Percentiles rank a stretch among this genome's conserved stretches.
Conservation (phyloP, 176 grass and related monocot genomes). For the Triticum turgidum region DNA sequence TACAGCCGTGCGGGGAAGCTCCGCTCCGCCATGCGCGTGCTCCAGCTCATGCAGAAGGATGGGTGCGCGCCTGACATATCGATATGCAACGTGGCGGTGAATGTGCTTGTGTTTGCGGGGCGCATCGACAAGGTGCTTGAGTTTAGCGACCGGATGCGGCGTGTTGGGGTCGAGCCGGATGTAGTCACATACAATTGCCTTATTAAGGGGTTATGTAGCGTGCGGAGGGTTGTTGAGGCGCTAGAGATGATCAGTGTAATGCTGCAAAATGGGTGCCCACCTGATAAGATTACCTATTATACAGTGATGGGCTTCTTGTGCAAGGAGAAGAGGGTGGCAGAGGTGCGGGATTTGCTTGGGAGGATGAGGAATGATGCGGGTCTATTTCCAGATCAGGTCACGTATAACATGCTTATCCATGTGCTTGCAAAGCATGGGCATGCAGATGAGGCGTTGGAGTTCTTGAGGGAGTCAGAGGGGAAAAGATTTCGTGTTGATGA, state of each 20-base stretch:
- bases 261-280: slow-evolving; percentile 51
- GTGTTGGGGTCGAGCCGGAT: slow-evolving; percentile 46
- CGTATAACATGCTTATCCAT: slow-evolving; percentile 80
- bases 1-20: slow-evolving; percentile 86
- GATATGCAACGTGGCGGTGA: slow-evolving; percentile 69
- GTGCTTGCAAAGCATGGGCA: slow-evolving; percentile 80
- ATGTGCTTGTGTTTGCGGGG: slow-evolving; percentile 70
- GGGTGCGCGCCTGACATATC: slow-evolving; percentile 60
- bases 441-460: slow-evolving; percentile 75
- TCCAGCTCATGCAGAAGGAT: slow-evolving; percentile 92
- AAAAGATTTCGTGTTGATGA: slow-evolving; percentile 73
- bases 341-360: slow-evolving; percentile 57
- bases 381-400: slow-evolving; percentile 79
- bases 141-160: slow-evolving; percentile 68
- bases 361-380: slow-evolving; percentile 64
- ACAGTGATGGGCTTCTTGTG: slow-evolving; percentile 87
- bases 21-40: slow-evolving; percentile 82
- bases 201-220: slow-evolving; percentile 77
- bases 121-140: slow-evolving; percentile 62
- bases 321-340: slow-evolving; percentile 68
- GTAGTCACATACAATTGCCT: slow-evolving; percentile 77
- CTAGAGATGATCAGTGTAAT: slow-evolving; percentile 60
- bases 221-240: slow-evolving; percentile 49
- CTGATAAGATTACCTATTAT: slow-evolving; percentile 92
- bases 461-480: slow-evolving; percentile 71